These are phyloP conservation scores for Kluyveromyces lactis DNA, from an alignment of 805 yeast species.

Conservation along the genomic window DNA sequence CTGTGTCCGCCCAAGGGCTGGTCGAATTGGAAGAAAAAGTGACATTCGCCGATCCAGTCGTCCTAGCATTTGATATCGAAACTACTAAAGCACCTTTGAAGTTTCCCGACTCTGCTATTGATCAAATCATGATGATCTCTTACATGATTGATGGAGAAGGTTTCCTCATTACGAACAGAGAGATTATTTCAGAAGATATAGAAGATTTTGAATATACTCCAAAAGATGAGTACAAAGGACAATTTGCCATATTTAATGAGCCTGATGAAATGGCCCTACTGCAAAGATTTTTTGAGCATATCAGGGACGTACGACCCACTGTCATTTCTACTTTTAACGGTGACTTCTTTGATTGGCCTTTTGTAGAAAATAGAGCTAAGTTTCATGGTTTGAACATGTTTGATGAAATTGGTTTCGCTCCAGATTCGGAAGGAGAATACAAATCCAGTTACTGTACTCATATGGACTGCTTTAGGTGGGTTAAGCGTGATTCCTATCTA, in stretches of 20 bases:
- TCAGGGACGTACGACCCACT: conserved; percentile 81
- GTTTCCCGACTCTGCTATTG: conserved; percentile 86
- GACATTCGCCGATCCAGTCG: conserved; percentile 96
- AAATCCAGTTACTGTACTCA: conserved; percentile 89
- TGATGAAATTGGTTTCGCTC: conserved; percentile 88
- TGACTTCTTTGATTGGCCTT: conserved; percentile 99
- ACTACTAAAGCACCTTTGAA: conserved; percentile 94
- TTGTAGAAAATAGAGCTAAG: conserved; percentile 80
- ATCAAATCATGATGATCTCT: conserved; percentile 97
- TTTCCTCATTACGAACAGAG: conserved; percentile 84
- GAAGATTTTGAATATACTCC: conserved; percentile 98
- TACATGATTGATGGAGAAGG: conserved; percentile 99
- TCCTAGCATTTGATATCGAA: conserved; percentile 94
- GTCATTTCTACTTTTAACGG: conserved; percentile 98
- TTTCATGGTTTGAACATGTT: conserved; percentile 82
- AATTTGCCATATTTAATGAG: conserved; percentile 85
- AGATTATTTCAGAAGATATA: conserved; percentile 87
- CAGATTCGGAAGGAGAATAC: conserved; percentile 84
- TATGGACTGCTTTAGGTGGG: conserved; percentile 98
- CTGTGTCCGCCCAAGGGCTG: conserved; percentile 55
- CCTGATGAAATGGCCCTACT: conserved; percentile 70
- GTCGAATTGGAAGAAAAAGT: conserved; percentile 57
- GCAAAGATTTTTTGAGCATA: conserved; percentile 77
- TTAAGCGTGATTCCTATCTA: conserved; percentile 89
- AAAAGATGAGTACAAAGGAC: conserved; percentile 89